Evolutionary conservation across 345 rosid genomes (phyloP), one percentile per base, ranked within the genome.

Genomic region (Microcos paniculata): DNA sequence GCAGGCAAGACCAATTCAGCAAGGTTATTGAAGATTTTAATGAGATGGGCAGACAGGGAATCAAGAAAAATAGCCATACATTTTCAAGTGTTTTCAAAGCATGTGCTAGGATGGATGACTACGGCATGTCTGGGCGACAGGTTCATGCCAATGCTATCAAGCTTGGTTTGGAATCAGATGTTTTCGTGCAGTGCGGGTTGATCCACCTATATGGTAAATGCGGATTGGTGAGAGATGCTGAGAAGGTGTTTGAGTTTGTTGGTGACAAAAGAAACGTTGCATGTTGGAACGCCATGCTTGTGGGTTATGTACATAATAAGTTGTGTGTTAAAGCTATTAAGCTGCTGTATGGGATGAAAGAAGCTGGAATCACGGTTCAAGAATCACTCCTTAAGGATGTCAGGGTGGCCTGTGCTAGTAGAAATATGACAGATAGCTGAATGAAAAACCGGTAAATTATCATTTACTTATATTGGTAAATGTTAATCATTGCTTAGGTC

Each of bases 281-380:
- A 0, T 77, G 80, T 80, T 88, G 90, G 93, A 89, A 88, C 61
- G 90, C 91, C 40, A 82, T 92, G 90, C 86, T 87, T 28, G 69
- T 79, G 56, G 78, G 73, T 56, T 89, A 89, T 78, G 73, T 85
- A 64, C 88, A 77, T 74, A 84, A 84, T 81, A 87, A 88, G 56
- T 68, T 70, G 6, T 80, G 78, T 70, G 77, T 88, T 75, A 86
- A 85, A 72, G 90, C 97, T 13, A 74, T 88, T 64, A 89, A 92
- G 83, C 82, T 88, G 82, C 77, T 92, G 63, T 87, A 87, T 86
- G 66, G 76, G 78, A 92, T 92, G 94, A 87, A 87, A 82, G 90
- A 85, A 14, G 78, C 79, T 75, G 87, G 88, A 45, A 40, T 89
- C 14, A 71, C 76, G 59, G 81, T 82, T 55, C 76, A 80, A 2